Conservation (phyloP, 2,329 filamentous ascomycete species). For the Fonsecaea pedrosoi region DNA sequence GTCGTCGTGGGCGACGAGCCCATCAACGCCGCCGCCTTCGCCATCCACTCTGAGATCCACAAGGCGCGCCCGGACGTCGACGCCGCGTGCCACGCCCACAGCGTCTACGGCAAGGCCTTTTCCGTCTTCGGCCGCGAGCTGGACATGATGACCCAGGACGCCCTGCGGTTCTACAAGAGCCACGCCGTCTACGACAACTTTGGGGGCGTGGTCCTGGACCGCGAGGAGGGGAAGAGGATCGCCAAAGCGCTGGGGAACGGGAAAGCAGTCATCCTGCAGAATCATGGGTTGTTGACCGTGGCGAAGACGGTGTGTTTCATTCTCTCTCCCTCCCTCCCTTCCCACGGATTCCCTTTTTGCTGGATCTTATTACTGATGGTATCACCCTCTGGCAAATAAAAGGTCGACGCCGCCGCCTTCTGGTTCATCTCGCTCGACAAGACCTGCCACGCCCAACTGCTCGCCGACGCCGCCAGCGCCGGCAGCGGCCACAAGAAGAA, state of each 20-base stretch:
- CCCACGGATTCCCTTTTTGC: no score
- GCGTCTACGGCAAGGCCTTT: conserved; percentile 56
- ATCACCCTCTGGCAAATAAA: no score
- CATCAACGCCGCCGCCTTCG: conserved; percentile 57
- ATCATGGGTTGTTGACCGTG: conserved; percentile 62
- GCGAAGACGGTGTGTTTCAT: conserved; percentile 47
- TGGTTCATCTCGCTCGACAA: conserved; percentile 61
- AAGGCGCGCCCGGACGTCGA: conserved; percentile 61
- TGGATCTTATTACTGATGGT: not conserved
- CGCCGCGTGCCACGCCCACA: conserved; percentile 51
- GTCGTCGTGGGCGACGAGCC: conserved; percentile 51
- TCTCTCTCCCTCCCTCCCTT: not conserved
- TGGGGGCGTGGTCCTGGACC: conserved; percentile 60
- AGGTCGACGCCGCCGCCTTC: conserved; percentile 59
- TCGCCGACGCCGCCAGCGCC: conserved; percentile 51
- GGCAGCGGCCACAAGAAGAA: conserved; percentile 45
- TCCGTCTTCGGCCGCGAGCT: conserved; percentile 54
- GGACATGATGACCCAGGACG: conserved; percentile 59
- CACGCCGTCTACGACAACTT: conserved; percentile 55
- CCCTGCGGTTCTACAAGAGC: conserved; percentile 49
- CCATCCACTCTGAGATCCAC: conserved; percentile 55
- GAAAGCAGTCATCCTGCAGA: conserved; percentile 62
- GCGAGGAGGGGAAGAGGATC: conserved; percentile 60
- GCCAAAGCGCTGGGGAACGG: conserved; percentile 55
- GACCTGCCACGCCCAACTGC: conserved; percentile 50